Evolutionary conservation across 1,284 basidiomycete genomes (phyloP), one percentile per base, ranked within the genome.

Genomic region (Apiotrichum montevideense): DNA sequence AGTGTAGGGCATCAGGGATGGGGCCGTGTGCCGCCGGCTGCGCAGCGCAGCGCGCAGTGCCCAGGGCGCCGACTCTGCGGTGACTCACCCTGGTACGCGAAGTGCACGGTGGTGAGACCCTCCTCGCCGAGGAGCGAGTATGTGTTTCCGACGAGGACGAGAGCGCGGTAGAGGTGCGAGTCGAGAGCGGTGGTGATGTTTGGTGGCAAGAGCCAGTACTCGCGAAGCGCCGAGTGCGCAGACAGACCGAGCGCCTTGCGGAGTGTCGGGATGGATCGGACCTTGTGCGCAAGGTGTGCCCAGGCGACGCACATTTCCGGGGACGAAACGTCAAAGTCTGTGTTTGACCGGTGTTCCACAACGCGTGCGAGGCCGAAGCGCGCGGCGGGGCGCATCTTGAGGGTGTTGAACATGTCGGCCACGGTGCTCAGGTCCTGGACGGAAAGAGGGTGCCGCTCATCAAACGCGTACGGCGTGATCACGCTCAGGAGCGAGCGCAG

Each of bases 121-220:
- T 49, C 47, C 5, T 49, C 47, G 8, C 47, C 47, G 15, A 49
- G 47, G 1, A 49, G 47, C n/a, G 47, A 7, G 37, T 49, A 29
- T n/a, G 47, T 49, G 47, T 49, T 49, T 2, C 47, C 47, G 6
- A 21, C 35, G 47, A 49, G 47, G 10, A 49, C 47, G 13, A 49
- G 47, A 10, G 47, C 47, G 35, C 47, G 47, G 37, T 49, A 49
- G 7, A 49, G 47, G n/a, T 49, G 47, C 2, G 47, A 37, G 21
- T 39, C 34, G 35, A 49, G 35, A 6, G 35, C 47, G 35, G 35
- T 32, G 9, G 10, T 14, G 15, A 37, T 37, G 35, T 29, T 10
- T 3, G 37, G 15, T 4, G 47, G 15, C 6, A 49, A 37, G 15
- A 37, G 47, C 47, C 47, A 49, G 47, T 49, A 49, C 35, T 49